Evolutionary conservation across 129 eudicot genomes (phyloP).

Genomic region (Pulicaria dysenterica): DNA sequence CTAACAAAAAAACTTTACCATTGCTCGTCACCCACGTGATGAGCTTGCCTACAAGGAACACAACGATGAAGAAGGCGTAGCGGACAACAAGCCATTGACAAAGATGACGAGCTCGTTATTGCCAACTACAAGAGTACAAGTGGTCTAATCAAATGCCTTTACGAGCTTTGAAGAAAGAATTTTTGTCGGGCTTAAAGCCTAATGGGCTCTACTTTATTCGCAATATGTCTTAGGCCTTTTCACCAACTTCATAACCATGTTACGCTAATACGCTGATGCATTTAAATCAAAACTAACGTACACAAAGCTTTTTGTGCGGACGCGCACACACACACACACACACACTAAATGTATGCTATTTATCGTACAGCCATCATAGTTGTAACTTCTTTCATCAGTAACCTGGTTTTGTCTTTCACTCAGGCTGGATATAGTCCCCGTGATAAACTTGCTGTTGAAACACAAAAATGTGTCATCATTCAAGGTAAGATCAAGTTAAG

Average conservation of each 20-base stretch:
- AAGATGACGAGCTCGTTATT: no score
- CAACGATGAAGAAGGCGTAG: no score
- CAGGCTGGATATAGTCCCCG: slow-evolving; percentile 25
- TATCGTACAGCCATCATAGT: background rate
- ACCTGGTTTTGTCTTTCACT: slow-evolving; percentile 11
- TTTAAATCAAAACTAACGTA: slow-evolving; percentile 14
- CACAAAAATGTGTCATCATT: background rate
- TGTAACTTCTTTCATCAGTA: background rate
- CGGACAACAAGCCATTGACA: no score
- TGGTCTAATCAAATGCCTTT: no score
- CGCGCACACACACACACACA: no score
- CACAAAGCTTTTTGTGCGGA: background rate
- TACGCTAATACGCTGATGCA: background rate
- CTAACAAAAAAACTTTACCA: no score
- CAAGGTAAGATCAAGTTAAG: background rate
- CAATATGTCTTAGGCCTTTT: background rate
- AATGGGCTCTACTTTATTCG: background rate
- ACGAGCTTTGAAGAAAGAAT: no score
- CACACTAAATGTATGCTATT: slow-evolving; percentile 1
- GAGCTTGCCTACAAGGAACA: no score
- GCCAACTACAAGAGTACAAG: no score
- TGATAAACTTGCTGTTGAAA: slow-evolving; percentile 27
- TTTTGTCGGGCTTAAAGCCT: background rate
- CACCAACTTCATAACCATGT: slow-evolving; percentile 5
- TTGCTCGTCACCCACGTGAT: no score